A percentile compares a stretch with the other conserved stretches of the same genome.
Evolutionary conservation across 345 rosid genomes (phyloP).

Genomic region (Noccaea bulbosa): DNA sequence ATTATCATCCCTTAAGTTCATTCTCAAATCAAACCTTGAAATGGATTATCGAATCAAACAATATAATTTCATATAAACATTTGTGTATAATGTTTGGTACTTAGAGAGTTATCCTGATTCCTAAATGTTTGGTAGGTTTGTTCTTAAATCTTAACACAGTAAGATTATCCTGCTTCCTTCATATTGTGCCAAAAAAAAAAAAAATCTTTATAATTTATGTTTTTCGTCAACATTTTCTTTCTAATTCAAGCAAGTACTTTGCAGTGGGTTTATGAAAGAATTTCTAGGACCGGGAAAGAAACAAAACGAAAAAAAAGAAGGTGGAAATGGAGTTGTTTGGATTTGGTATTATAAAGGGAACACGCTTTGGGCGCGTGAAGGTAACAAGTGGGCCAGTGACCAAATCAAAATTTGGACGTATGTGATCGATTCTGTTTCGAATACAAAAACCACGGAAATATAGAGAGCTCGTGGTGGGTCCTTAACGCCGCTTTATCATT

Average conservation of each 20-base stretch:
- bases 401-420: slow-evolving; percentile 42
- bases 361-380: slow-evolving; percentile 30
- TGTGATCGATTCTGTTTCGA: slow-evolving; percentile 37
- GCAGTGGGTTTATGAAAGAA: background rate
- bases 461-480: slow-evolving; percentile 43
- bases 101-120: too few species aligned
- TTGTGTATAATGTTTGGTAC: too few species aligned
- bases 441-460: slow-evolving; percentile 20
- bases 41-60: background rate
- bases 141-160: too few species aligned
- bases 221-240: too few species aligned
- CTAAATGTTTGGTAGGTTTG: too few species aligned
- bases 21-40: background rate
- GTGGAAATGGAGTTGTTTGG: background rate
- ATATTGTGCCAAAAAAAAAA: too few species aligned
- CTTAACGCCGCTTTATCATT: slow-evolving; percentile 36
- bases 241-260: background rate
- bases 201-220: too few species aligned
- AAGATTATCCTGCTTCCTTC: too few species aligned
- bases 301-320: background rate
- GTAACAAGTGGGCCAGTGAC: slow-evolving; percentile 4
- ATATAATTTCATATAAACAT: background rate
- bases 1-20: background rate
- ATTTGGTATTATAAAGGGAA: background rate
- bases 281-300: background rate